These are phyloP conservation scores for Diplocarpon mali DNA, from an alignment of 2,329 filamentous ascomycete genomes.

Conservation along the genomic window DNA sequence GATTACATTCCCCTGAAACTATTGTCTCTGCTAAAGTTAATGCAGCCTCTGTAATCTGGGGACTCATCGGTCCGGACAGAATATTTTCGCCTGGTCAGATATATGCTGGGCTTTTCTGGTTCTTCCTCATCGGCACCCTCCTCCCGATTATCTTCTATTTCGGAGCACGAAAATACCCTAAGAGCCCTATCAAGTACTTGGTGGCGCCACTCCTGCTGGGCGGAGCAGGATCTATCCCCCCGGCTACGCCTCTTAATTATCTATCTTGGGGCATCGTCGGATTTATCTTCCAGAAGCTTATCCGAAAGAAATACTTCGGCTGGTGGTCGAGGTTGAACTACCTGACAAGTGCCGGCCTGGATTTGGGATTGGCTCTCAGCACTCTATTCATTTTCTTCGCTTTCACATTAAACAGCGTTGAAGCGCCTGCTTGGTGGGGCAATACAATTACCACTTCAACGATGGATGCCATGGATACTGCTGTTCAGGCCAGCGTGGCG, in stretches of 20 bases:
- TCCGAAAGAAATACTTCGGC: not conserved
- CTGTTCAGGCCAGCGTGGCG: no score
- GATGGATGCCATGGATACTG: not conserved
- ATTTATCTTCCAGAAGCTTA: not conserved
- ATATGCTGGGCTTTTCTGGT: not conserved
- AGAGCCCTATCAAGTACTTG: not conserved
- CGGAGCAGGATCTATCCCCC: not conserved
- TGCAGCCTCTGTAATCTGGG: not conserved
- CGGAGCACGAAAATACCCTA: not conserved
- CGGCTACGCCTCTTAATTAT: not conserved
- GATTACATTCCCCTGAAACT: no score
- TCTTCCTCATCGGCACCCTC: not conserved
- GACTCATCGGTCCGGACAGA: not conserved
- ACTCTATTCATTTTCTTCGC: not conserved
- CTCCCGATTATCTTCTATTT: not conserved
- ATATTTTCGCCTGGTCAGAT: not conserved
- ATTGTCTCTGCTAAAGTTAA: no score
- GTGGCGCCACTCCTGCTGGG: not conserved
- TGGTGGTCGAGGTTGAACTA: not conserved
- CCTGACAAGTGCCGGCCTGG: not conserved
- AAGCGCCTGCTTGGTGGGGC: not conserved
- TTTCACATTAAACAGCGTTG: not conserved
- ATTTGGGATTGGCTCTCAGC: not conserved
- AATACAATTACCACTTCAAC: not conserved
- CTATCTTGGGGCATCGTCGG: not conserved